Evolutionary conservation across 2,329 filamentous ascomycete genomes (phyloP).

Genomic region (Fusarium avenaceum): DNA sequence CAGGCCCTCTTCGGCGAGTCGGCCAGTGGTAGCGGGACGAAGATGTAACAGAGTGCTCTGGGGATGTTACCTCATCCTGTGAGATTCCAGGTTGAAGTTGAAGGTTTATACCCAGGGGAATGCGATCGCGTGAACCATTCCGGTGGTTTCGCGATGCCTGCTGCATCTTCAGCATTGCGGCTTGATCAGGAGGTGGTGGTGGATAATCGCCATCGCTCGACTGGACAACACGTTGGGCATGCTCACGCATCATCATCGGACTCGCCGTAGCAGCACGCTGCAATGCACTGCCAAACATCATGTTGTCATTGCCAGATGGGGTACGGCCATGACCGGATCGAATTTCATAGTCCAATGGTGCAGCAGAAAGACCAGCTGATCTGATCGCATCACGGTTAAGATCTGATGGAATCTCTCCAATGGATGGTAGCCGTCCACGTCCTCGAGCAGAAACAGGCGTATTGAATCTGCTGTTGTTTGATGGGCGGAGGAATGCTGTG

Average conservation of each 20-base stretch:
- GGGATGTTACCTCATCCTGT: slow-evolving; percentile 67
- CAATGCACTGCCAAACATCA: slow-evolving; percentile 62
- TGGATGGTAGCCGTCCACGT: slow-evolving; percentile 79
- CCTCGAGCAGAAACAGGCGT: slow-evolving; percentile 74
- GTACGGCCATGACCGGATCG: slow-evolving; percentile 54
- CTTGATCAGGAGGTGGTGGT: slow-evolving; percentile 71
- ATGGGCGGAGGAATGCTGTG: slow-evolving; percentile 76
- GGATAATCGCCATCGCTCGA: slow-evolving; percentile 60
- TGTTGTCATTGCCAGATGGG: slow-evolving; percentile 59
- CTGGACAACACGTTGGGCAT: slow-evolving; percentile 54
- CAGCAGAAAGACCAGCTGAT: slow-evolving; percentile 40
- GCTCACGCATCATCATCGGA: slow-evolving; percentile 72
- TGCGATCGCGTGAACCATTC: slow-evolving; percentile 82
- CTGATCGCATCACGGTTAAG: slow-evolving; percentile 51
- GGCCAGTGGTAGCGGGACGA: slow-evolving; percentile 70
- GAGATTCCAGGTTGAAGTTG: slow-evolving; percentile 72
- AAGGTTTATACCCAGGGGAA: slow-evolving; percentile 77
- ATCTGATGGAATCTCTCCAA: slow-evolving; percentile 69
- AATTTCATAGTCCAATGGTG: slow-evolving; percentile 46
- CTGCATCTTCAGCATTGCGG: slow-evolving; percentile 72
- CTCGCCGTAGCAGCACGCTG: slow-evolving; percentile 76
- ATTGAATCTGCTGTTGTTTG: slow-evolving; percentile 76
- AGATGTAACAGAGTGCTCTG: slow-evolving; percentile 68
- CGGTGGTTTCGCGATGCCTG: slow-evolving; percentile 70
- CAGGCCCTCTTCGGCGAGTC: slow-evolving; percentile 65